These are phyloP conservation scores for Barnettozyma populi DNA, from an alignment of 805 yeast species.

Conservation along the genomic window DNA sequence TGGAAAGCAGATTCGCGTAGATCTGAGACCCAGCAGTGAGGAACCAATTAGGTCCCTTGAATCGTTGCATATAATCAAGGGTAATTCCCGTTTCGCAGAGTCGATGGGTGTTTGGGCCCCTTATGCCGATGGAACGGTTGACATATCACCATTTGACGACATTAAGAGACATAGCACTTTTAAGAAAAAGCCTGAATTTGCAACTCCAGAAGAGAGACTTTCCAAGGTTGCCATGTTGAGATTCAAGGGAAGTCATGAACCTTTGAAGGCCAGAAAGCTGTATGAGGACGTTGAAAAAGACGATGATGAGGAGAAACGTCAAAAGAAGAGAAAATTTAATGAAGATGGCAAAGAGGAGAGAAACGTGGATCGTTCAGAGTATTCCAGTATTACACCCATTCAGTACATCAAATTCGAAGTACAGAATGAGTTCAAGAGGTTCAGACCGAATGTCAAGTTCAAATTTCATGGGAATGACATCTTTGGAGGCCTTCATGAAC, in stretches of 20 bases:
- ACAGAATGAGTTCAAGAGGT: slow-evolving; percentile 26
- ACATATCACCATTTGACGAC: slow-evolving; percentile 55
- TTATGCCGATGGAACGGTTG: slow-evolving; percentile 64
- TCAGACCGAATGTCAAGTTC: slow-evolving; percentile 22
- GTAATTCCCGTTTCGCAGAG: slow-evolving; percentile 55
- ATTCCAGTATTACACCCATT: slow-evolving; percentile 53
- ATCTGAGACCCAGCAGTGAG: slow-evolving; percentile 20
- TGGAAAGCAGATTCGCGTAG: slow-evolving; percentile 36
- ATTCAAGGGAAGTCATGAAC: slow-evolving; percentile 53
- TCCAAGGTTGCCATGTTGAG: slow-evolving; percentile 45
- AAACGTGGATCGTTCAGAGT: slow-evolving; percentile 29
- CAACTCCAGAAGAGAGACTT: slow-evolving; percentile 24
- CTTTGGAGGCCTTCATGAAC: slow-evolving; percentile 72
- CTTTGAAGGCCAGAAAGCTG: slow-evolving; percentile 30
- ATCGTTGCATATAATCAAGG: slow-evolving; percentile 52
- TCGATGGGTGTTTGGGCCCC: slow-evolving; percentile 70
- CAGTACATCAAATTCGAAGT: slow-evolving; percentile 44
- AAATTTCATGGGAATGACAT: slow-evolving; percentile 60
- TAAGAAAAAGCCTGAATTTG: slow-evolving; percentile 9
- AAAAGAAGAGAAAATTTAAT: slow-evolving; percentile 8
- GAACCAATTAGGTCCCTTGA: slow-evolving; percentile 39
- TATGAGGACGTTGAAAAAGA: slow-evolving; percentile 32
- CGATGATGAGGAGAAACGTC: slow-evolving; percentile 19
- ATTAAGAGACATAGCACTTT: slow-evolving; percentile 37
- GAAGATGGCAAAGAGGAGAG: slow-evolving; percentile 13